phyloP scores from a whole-genome alignment of 2,329 filamentous ascomycete species.

The Colletotrichum brevisporum region DNA sequence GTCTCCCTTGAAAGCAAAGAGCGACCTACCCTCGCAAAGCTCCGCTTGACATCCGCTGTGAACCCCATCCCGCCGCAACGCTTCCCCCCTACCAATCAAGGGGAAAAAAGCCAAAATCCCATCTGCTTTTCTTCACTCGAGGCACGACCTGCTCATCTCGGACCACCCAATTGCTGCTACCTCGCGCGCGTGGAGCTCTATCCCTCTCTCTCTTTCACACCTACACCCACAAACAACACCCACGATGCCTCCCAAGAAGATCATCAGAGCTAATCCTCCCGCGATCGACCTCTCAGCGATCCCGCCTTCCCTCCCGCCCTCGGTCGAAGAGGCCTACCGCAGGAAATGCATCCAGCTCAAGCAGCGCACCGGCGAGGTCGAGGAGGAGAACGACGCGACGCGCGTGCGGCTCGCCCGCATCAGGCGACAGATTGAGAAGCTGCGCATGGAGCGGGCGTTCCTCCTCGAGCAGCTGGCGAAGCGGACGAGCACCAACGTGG shows the following conservation, averaged over 20 bases:
- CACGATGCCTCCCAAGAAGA: slow-evolving; percentile 54
- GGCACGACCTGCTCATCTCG: background rate
- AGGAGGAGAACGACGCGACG: slow-evolving; percentile 89
- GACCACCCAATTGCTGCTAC: too few species aligned
- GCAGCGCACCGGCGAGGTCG: slow-evolving; percentile 90
- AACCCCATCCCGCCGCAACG: slow-evolving; percentile 37
- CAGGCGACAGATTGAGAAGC: slow-evolving; percentile 89
- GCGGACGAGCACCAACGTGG: slow-evolving; percentile 80
- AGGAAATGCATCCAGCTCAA: slow-evolving; percentile 97
- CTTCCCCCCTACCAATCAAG: slow-evolving; percentile 5
- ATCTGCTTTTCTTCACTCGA: slow-evolving; percentile 5
- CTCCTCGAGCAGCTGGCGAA: slow-evolving; percentile 80
- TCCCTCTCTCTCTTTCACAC: background rate
- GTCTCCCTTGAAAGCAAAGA: slow-evolving; percentile 31
- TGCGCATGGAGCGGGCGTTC: slow-evolving; percentile 87
- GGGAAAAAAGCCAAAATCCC: slow-evolving; percentile 21
- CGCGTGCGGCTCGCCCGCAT: slow-evolving; percentile 84
- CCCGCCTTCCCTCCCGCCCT: slow-evolving; percentile 80
- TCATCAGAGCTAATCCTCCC: slow-evolving; percentile 53
- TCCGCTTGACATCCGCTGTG: slow-evolving; percentile 38
- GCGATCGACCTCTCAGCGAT: slow-evolving; percentile 57
- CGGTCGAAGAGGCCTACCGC: slow-evolving; percentile 95
- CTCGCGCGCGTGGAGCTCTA: background rate
- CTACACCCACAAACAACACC: background rate
- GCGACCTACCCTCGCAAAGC: slow-evolving; percentile 35